These are phyloP conservation scores for Colletotrichum nymphaeae DNA, from an alignment of 2,329 filamentous ascomycete genomes.

Conservation along the genomic window DNA sequence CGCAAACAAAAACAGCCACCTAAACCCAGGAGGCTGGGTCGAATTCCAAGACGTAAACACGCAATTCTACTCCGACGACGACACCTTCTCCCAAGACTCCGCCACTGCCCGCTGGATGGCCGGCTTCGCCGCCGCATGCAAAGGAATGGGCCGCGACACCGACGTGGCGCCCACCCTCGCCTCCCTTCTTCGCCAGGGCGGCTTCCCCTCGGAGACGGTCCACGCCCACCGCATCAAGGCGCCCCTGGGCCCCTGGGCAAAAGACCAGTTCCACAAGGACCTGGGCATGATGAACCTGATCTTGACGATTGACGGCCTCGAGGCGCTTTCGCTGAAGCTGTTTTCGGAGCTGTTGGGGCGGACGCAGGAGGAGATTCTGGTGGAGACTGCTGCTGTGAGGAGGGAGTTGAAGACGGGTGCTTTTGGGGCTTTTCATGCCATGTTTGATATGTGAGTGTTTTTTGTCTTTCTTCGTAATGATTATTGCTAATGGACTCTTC, in stretches of 20 bases:
- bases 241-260: slow-evolving; percentile 51
- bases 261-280: slow-evolving; percentile 52
- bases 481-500: too few relatives aligned
- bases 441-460: slow-evolving; percentile 43
- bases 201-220: slow-evolving; percentile 43
- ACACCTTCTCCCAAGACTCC: background rate
- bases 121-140: slow-evolving; percentile 39
- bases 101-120: slow-evolving; percentile 36
- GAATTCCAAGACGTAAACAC: slow-evolving; percentile 15
- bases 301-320: slow-evolving; percentile 37
- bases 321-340: slow-evolving; percentile 38
- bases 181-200: slow-evolving; percentile 40
- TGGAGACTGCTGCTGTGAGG: slow-evolving; percentile 40
- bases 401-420: slow-evolving; percentile 41
- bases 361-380: slow-evolving; percentile 39
- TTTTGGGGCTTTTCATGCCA: slow-evolving; percentile 42
- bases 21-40: slow-evolving; percentile 20
- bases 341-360: slow-evolving; percentile 45
- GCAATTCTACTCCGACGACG: slow-evolving; percentile 5
- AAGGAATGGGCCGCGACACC: slow-evolving; percentile 42
- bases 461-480: background rate
- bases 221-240: slow-evolving; percentile 42
- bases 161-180: slow-evolving; percentile 40
- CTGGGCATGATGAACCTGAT: slow-evolving; percentile 43
- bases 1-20: slow-evolving; percentile 33